Evolutionary conservation across 768 basidiomycete genomes (phyloP), one percentile per base, ranked within the genome.

Genomic region (Tephrocybe sp.): DNA sequence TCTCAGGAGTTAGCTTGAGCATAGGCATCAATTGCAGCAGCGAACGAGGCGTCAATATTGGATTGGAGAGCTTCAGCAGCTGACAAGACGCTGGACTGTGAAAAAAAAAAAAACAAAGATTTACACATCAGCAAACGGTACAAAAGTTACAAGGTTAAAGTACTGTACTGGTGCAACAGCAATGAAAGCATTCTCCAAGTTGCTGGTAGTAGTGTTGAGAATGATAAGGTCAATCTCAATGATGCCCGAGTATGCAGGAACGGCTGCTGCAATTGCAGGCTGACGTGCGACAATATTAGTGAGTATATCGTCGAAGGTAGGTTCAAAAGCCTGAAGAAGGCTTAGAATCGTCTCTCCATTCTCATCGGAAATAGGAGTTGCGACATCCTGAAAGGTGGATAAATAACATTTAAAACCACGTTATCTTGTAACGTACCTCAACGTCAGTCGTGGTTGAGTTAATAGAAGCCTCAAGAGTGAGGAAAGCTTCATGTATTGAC

Each of bases 401-500:
- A 34, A 9, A 37, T 16, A 37, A 4, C 11, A 18, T n/a, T 25
- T n/a, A 16, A 35, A 31, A 45, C 16, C 15, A 36, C 15, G 1
- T 11, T 16, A 42, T n/a, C 21, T 27, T 5, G 4, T 3, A 37
- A 58, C 59, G 7, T 31, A 67, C 67, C 16, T 54, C 52, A 3
- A 60, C 60, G 36, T 70, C 70, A 11, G 56, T 49, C 4, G 66
- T 66, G 2, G 58, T 63, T 9, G 53, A 49, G 42, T 64, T 54
- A n/a, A 69, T 28, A 4, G 64, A 31, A 13, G 51, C 55, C 8
- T 45, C 51, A 8, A 68, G 47, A 34, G 27, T 53, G 2, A 45
- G 55, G 4, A 69, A 62, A 42, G 52, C 55, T 9, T 46, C 65
- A 59, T 72, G 71, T 52, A 72, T 69, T 72, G 16, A 18, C 18